Base-by-base conservation (phyloP, 345 rosid species). In the Brassica carinata region DNA sequence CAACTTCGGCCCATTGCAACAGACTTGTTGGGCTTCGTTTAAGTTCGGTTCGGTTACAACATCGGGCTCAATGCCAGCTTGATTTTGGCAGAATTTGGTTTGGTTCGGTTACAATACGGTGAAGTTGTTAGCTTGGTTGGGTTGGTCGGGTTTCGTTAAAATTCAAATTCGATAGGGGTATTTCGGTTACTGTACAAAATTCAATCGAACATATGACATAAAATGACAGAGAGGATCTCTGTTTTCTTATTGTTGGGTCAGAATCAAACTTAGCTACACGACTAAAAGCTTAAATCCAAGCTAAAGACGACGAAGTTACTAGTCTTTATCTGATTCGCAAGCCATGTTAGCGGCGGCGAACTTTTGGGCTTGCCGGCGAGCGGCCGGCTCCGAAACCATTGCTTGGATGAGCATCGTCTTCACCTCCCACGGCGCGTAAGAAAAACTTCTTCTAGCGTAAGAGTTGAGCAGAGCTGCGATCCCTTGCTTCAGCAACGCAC, bases 391-490 rank as follows among this genome's bases (percentile, higher is more conserved):
- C 4, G 98, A 90, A 14, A 90, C 87, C 84, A 91, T 62, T 0
- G 90, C 91, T 64, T 91, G 87, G 4, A 94, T 87, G 43, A 90
- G 30, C 84, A 92, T 59, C 0, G 90, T 91, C 91, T 94, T 94
- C 14, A 94, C 98, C 67, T 94, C 87, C 98, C 98, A 94, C 0
- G 95, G 85, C 6, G 90, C 61, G 74, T 84, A 91, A 0, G 89
- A 81, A 71, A 77, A 94, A 30, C 84, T 87, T 2, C 67, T 68
- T 67, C 98, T 85, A 0, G 95, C 84, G 63, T 94, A 94, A 55
- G 98, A 89, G 85, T 92, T 94, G 15, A 94, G 81, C 78, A 94
- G 84, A 26, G 98, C 97, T 0, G 97, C 94, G 19, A 77, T 90
- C 78, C 85, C 95, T 84, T 94, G 87, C 85, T 87, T 86, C 87